These are phyloP conservation scores for Evansstolkia leycettana DNA, from an alignment of 495 filamentous ascomycete genomes.

Conservation along the genomic window DNA sequence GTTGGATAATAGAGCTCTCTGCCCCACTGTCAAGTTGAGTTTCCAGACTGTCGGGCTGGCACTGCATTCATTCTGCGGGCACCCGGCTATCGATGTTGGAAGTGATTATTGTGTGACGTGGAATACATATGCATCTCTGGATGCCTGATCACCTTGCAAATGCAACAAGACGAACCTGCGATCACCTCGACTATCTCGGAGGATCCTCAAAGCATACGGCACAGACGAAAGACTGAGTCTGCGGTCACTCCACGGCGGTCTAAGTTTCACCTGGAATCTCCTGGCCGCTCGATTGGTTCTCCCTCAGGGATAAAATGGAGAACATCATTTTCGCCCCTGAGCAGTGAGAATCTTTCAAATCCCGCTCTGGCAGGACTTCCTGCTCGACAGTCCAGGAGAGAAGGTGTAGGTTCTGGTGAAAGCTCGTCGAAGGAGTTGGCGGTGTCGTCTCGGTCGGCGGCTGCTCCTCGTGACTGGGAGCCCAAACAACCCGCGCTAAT, in stretches of 20 bases:
- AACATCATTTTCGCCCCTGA: too few relatives aligned
- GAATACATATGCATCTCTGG: neutral
- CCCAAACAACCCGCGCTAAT: constrained; percentile 11
- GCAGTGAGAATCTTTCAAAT: too few relatives aligned
- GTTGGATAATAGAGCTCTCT: too few relatives aligned
- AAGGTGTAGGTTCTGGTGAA: too few relatives aligned
- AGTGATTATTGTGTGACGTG: neutral
- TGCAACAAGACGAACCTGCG: neutral
- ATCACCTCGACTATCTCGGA: constrained; percentile 1
- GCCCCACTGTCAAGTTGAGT: too few relatives aligned
- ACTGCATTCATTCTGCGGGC: too few relatives aligned
- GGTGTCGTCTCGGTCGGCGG: constrained; percentile 3
- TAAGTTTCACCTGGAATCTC: too few relatives aligned
- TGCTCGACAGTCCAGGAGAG: too few relatives aligned
- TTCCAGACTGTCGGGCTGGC: neutral
- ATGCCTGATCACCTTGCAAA: neutral
- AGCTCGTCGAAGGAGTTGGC: too few relatives aligned
- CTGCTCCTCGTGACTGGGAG: constrained; percentile 16
- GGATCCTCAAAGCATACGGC: constrained; percentile 4
- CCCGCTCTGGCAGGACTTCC: too few relatives aligned
- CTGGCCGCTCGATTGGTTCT: too few relatives aligned
- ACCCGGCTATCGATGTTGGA: neutral
- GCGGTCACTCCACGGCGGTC: constrained; percentile 2
- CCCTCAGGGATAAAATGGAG: too few relatives aligned
- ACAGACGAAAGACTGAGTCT: constrained; percentile 12